These are phyloP conservation scores for Cladosporium sp. DNA, from an alignment of 2,329 filamentous ascomycete genomes.

Conservation along the genomic window DNA sequence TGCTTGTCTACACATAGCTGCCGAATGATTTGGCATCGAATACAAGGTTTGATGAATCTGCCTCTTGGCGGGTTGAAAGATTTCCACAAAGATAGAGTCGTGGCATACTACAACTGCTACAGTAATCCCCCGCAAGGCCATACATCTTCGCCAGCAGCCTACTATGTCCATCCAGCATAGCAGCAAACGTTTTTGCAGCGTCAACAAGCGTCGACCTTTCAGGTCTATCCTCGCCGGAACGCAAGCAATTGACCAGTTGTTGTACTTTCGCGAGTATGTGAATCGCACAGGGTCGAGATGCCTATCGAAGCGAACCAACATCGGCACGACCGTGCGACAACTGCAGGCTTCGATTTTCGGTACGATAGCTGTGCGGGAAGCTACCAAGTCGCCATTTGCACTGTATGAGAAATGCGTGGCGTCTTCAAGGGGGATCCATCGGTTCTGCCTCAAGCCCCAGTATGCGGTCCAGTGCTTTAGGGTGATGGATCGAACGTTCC, in stretches of 20 bases:
- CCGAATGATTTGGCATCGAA: no score
- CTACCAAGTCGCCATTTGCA: not conserved
- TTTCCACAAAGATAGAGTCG: not conserved
- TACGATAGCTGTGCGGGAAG: not conserved
- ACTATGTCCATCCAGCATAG: not conserved
- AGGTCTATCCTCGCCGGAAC: not conserved
- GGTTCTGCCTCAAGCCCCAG: constrained; percentile 1
- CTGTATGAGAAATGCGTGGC: not conserved
- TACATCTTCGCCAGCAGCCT: not conserved
- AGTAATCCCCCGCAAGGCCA: not conserved
- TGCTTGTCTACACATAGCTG: no score
- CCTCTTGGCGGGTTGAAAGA: not conserved
- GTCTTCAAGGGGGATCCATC: not conserved
- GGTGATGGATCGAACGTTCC: not conserved
- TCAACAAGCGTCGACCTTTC: not conserved
- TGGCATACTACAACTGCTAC: not conserved
- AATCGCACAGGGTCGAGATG: not conserved
- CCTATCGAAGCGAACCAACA: not conserved
- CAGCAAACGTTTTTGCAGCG: not conserved
- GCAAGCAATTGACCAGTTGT: not conserved
- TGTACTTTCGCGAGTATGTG: not conserved
- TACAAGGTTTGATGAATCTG: no score
- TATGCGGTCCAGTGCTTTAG: constrained; percentile 10
- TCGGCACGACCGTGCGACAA: not conserved
- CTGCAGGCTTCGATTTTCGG: not conserved